Base-by-base conservation (phyloP, 2,329 filamentous ascomycete genomes). In the Ophiostoma perfectum region DNA sequence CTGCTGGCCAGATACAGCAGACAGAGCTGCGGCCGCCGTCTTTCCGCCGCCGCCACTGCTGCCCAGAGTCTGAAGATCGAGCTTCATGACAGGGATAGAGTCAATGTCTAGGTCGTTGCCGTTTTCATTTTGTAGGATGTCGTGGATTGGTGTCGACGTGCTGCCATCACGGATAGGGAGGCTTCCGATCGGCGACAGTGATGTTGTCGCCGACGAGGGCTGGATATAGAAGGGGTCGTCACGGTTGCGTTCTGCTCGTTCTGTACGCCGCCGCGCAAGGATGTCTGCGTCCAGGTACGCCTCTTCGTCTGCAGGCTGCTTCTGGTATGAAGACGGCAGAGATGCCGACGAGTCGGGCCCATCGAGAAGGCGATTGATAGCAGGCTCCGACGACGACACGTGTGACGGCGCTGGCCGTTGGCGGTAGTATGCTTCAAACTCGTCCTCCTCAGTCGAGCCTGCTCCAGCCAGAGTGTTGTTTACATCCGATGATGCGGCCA, bases 211-310 rank as follows among this genome's bases (percentile, higher is more conserved):
- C 70, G 36, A 72, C 70, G 27, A n/a, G 0, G 71, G 73, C 4
- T 73, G 81, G 74, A 99, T 98, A 75, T 99, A 99, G 77, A 97
- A 99, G 0, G 95, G 95, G 74, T 99, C 95, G 75, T 98, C 94
- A 73, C 86, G 90, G 77, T 97, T 92, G 68, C 92, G 86, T 75
- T 96, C 93, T 68, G 84, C 80, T 11, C 93, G 86, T 75, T 97
- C 92, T 4, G 89, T 87, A 73, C 89, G 91, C 71, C 91, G 86
- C 71, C 88, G 84, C 4, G 91, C 90, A 58, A 91, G 76, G 64
- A 92, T 91, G 73, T 92, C 89, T 0, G 89, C 82, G 70, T 94
- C 90, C 1, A 90, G 78, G 72, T 90, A 90, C 63, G 81, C 84
- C 44, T 93, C 88, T 68, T 89, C 84, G 16, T 80, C 81, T 1